phyloP scores from a whole-genome alignment of 495 filamentous ascomycete genomes.

The Neurospora terricola region DNA sequence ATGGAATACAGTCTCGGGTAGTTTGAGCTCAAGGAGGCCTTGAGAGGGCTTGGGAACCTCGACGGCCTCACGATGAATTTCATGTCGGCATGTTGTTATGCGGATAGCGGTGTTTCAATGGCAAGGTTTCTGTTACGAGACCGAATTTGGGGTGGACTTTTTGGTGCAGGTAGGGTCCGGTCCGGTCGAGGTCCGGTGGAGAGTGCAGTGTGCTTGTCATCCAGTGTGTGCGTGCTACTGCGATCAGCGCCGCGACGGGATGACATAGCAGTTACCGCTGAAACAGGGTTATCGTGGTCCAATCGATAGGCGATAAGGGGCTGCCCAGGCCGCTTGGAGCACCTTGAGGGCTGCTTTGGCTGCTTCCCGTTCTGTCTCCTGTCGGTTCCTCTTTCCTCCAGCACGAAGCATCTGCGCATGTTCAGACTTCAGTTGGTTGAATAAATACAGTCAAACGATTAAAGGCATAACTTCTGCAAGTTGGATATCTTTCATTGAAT shows the following conservation, averaged over 20 bases:
- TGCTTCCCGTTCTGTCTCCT: background rate
- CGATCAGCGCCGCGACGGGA: background rate
- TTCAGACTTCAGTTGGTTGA: background rate
- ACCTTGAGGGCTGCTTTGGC: background rate
- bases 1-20: background rate
- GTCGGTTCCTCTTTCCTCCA: background rate
- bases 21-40: conserved; percentile 11
- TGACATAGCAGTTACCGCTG: background rate
- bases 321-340: background rate
- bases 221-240: background rate
- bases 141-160: background rate
- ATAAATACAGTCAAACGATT: background rate
- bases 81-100: conserved; percentile 36
- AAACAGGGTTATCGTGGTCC: background rate
- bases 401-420: background rate
- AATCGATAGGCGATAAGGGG: background rate
- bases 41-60: conserved; percentile 24
- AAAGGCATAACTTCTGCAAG: background rate
- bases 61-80: conserved; percentile 26
- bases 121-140: background rate
- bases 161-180: background rate
- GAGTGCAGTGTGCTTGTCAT: background rate
- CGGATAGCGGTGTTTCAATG: background rate
- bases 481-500: background rate
- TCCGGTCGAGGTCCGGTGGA: background rate